Conservation (phyloP, 2,329 filamentous ascomycete genomes). For the Lithohypha guttulata region DNA sequence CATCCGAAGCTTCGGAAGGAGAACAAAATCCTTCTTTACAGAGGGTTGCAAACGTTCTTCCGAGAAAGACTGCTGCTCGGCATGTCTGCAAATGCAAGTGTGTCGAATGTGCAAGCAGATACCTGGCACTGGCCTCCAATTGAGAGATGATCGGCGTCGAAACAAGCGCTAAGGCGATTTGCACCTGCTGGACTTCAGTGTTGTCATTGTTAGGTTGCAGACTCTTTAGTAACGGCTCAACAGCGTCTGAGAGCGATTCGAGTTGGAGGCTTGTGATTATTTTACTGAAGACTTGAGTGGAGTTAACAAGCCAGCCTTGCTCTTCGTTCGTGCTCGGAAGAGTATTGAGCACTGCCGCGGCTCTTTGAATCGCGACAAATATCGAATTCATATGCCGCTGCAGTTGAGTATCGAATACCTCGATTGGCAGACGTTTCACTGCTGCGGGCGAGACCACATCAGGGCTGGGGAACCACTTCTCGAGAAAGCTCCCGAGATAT, state of each 20-base stretch:
- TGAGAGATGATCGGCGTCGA: conserved; percentile 63
- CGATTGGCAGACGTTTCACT: conserved; percentile 22
- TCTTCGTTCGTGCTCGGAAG: conserved; percentile 52
- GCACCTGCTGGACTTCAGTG: conserved; percentile 33
- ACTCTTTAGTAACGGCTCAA: conserved; percentile 36
- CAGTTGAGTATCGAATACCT: conserved; percentile 47
- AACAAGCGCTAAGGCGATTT: conserved; percentile 44
- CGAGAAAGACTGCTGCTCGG: conserved; percentile 64
- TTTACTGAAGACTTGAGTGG: conserved; percentile 42
- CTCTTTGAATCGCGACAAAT: conserved; percentile 67
- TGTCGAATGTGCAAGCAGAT: conserved; percentile 48
- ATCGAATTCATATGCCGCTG: conserved; percentile 61
- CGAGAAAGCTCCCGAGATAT: conserved; percentile 57
- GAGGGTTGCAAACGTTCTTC: conserved; percentile 67
- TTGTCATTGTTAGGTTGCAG: conserved; percentile 39
- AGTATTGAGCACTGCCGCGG: conserved; percentile 45
- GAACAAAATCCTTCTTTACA: conserved; percentile 82
- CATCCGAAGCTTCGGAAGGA: conserved; percentile 68
- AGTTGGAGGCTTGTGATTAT: conserved; percentile 52
- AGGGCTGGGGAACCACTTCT: no score
- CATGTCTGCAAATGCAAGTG: conserved; percentile 59
- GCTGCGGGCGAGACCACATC: conserved; percentile 31
- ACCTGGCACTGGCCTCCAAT: conserved; percentile 53
- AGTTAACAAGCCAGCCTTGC: conserved; percentile 50
- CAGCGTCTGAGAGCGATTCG: conserved; percentile 39